Conservation (phyloP, 371 early-diverging fungal species). For the Smittium mucronatum region DNA sequence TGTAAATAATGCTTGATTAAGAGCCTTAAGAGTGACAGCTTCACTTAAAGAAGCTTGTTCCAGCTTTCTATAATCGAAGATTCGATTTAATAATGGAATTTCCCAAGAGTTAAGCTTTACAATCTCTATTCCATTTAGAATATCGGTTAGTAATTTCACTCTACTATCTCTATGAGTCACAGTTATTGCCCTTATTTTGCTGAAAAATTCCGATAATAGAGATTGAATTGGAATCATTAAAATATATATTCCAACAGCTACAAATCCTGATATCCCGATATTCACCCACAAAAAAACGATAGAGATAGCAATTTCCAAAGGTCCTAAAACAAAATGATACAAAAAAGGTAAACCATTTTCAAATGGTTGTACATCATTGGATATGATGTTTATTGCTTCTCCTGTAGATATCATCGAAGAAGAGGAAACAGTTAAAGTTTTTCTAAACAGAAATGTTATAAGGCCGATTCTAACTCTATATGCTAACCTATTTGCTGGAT, state of each 20-base stretch:
- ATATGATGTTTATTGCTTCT: slow-evolving; percentile 35
- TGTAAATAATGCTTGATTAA: slow-evolving; percentile 33
- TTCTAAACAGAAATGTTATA: slow-evolving; percentile 34
- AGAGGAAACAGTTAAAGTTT: slow-evolving; percentile 30
- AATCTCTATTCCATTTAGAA: background rate
- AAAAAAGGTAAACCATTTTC: slow-evolving; percentile 28
- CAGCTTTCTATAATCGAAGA: slow-evolving; percentile 22
- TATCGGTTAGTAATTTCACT: background rate
- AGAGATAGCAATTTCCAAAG: background rate
- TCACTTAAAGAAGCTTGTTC: slow-evolving; percentile 25
- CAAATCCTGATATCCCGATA: background rate
- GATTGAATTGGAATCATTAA: background rate
- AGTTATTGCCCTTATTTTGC: background rate
- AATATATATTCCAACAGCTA: background rate
- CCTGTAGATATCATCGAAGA: slow-evolving; percentile 35
- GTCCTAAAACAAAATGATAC: slow-evolving; percentile 14
- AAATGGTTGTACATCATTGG: slow-evolving; percentile 40
- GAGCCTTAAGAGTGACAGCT: slow-evolving; percentile 21
- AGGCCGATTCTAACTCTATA: slow-evolving; percentile 32
- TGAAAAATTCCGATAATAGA: background rate
- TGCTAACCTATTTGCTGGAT: slow-evolving; percentile 24
- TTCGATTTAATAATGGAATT: slow-evolving; percentile 19
- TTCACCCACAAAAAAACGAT: slow-evolving; percentile 1
- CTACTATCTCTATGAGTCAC: background rate
- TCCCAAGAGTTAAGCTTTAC: slow-evolving; percentile 7